Base-by-base conservation (phyloP, 2,329 filamentous ascomycete species). In the Dactylellina drechsleri region DNA sequence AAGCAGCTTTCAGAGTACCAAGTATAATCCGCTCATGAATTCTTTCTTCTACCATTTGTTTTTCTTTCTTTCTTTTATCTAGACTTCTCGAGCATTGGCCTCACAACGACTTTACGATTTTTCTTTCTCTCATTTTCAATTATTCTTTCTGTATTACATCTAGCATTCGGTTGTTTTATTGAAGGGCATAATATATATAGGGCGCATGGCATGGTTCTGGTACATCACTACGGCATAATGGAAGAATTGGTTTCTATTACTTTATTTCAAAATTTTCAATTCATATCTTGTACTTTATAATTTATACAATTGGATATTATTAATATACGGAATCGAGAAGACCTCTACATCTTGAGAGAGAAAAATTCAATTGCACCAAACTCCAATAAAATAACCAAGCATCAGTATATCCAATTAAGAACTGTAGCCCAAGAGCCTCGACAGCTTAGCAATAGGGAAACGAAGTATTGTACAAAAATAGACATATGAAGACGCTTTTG, bases 1-100 rank as follows among this genome's bases (percentile, higher is more conserved):
- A 75, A 75, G 47, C 43, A 40, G 47, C 59, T 75, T 41, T 45
- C 71, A n/a, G 71, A 75, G 18, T 75, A 74, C 20, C 56, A 52
- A 15, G 70, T 41, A 15, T 67, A 61, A 16, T 18, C 31, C 31
- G 6, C 10, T 36, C 31, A 36, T 36, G 23, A 23, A 7, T 36
- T 36, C 31, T 36, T 7, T 36, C 10, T 10, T 36, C 31, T 36
- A 36, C 10, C 5, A 7, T 36, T 36, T 36, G 5, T 36, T 10
- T 7, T 36, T 8, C 5, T 36, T 36, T 36, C 3, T 28, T 28
- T 28, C 3, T 28, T 36, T 36, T 36, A 36, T 36, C 31, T 36
- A 36, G 31, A 36, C 10, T 8, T 36, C 10, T 4, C 5, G 6
- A 23, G 15, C 31, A 16, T 1, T 65, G 23, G 4, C 36, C 41